These are phyloP conservation scores for Leccinum olivaceopallidum DNA, from an alignment of 768 basidiomycete genomes.

Conservation along the genomic window DNA sequence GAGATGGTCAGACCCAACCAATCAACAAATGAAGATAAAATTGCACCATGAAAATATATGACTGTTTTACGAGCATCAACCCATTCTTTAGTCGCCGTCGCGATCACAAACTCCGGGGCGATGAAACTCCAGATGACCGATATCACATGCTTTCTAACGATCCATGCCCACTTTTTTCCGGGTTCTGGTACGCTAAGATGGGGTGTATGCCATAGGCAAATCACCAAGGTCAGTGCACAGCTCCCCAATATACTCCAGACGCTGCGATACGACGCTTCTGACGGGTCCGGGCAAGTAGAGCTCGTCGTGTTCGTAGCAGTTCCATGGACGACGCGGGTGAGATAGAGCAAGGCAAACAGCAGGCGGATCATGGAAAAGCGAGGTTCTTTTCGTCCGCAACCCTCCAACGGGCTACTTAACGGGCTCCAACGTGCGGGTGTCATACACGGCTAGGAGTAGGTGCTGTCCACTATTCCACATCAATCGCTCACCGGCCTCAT, in stretches of 20 bases:
- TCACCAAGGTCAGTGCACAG: not conserved
- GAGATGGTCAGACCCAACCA: too few relatives aligned
- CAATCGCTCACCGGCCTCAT: too few relatives aligned
- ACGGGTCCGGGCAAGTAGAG: not conserved
- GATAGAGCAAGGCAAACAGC: too few relatives aligned
- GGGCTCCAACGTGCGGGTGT: too few relatives aligned
- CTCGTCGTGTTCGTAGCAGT: not conserved
- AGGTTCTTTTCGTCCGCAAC: too few relatives aligned
- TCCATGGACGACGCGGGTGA: not conserved
- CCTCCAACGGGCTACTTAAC: too few relatives aligned
- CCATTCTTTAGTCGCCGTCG: not conserved
- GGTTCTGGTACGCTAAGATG: not conserved
- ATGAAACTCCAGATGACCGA: not conserved
- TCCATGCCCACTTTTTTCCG: not conserved
- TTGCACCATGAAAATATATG: not conserved
- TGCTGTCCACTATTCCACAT: too few relatives aligned
- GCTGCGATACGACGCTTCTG: not conserved
- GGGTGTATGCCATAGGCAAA: not conserved
- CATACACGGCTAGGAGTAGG: too few relatives aligned
- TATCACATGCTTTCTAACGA: too few relatives aligned
- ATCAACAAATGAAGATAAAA: not conserved
- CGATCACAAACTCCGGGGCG: not conserved
- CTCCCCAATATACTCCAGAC: not conserved
- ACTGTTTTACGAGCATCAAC: not conserved
- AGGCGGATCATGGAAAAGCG: too few relatives aligned